Percentiles rank a stretch among this genome's conserved stretches.
Conservation (phyloP, 331 rosid genomes). For the Malus hybrid region DNA sequence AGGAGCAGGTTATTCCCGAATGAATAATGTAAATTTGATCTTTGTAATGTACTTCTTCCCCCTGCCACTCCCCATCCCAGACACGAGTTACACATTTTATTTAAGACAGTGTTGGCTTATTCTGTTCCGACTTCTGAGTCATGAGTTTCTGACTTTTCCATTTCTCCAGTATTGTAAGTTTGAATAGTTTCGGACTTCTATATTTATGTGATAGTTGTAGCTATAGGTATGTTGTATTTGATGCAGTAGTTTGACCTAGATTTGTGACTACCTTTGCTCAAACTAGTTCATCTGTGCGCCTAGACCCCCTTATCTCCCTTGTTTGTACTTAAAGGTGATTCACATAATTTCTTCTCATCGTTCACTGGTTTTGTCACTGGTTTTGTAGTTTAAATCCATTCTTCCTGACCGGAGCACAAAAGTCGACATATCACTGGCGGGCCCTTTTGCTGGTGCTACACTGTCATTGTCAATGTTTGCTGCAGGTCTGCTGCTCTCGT, state of each 20-base stretch:
- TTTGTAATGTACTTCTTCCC: background rate
- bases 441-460: constrained; percentile 86
- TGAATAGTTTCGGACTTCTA: background rate
- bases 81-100: background rate
- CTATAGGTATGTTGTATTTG: background rate
- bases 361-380: constrained; percentile 22
- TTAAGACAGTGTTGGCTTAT: background rate
- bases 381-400: constrained; percentile 79
- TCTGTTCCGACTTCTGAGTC: background rate
- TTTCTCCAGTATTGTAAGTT: background rate
- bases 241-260: background rate
- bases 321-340: background rate
- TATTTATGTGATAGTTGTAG: background rate
- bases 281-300: background rate
- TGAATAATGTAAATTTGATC: background rate
- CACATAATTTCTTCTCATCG: constrained; percentile 7
- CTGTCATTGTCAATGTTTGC: constrained; percentile 88
- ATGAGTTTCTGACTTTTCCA: background rate
- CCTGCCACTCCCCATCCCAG: background rate
- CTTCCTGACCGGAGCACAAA: constrained; percentile 93
- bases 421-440: constrained; percentile 90
- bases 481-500: constrained; percentile 83
- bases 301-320: background rate
- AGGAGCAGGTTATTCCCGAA: background rate
- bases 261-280: background rate